These are phyloP conservation scores for Goffeauzyma gilvescens DNA, from an alignment of 768 basidiomycete genomes.

Conservation along the genomic window DNA sequence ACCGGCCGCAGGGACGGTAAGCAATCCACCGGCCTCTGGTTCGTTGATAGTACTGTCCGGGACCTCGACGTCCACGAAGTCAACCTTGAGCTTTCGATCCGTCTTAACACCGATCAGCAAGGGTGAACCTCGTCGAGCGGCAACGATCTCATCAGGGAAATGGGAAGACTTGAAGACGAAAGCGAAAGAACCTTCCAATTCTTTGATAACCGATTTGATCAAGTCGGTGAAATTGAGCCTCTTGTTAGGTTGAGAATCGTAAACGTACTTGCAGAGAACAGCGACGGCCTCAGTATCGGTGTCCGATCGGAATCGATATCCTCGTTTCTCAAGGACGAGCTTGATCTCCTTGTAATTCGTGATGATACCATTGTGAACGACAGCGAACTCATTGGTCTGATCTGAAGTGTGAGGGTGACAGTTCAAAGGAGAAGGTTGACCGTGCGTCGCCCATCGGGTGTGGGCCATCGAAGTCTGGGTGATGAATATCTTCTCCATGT, in stretches of 20 bases:
- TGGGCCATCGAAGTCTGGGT: conserved; percentile 93
- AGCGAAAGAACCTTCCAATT: conserved; percentile 95
- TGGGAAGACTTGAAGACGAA: conserved; percentile 96
- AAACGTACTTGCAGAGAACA: conserved; percentile 87
- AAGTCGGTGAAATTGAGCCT: conserved; percentile 71
- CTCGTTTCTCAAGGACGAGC: conserved; percentile 83
- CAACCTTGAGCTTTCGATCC: conserved; percentile 98
- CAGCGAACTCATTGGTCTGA: conserved; percentile 54
- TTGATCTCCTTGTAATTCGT: conserved; percentile 66
- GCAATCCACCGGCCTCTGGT: conserved; percentile 35
- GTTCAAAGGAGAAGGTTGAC: conserved; percentile 65
- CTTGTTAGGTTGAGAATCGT: conserved; percentile 76
- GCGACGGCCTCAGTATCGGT: conserved; percentile 97
- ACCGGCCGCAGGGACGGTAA: conserved; percentile 42
- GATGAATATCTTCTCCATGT: conserved; percentile 57
- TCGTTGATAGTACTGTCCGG: conserved; percentile 35
- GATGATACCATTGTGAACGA: conserved; percentile 98
- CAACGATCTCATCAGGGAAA: conserved; percentile 89
- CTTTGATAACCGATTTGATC: conserved; percentile 86
- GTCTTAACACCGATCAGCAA: conserved; percentile 97
- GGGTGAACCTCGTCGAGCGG: conserved; percentile 89
- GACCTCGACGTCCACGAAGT: conserved; percentile 97
- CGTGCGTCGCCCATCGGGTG: conserved; percentile 98
- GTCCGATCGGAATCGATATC: conserved; percentile 81
- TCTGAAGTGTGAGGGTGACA: conserved; percentile 91